Percentiles rank a stretch among this genome's conserved stretches.
Evolutionary conservation across 139 green algal genomes (phyloP).

Genomic region (Trebouxia sp.): DNA sequence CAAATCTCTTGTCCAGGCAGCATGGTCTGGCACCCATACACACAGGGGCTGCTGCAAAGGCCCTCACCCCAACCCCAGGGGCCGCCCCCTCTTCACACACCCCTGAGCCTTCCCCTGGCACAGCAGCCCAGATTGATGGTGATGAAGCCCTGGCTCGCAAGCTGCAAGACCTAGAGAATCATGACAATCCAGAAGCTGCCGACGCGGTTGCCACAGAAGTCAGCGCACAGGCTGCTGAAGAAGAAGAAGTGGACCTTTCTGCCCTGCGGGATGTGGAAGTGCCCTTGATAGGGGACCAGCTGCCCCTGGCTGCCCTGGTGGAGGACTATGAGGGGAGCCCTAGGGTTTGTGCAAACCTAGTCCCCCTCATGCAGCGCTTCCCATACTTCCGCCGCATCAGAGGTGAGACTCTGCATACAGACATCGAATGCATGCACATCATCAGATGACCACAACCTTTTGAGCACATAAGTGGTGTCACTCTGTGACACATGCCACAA

Average conservation of each 20-base stretch:
- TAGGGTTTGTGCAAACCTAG: constrained; percentile 9
- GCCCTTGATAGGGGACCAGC: constrained; percentile 8
- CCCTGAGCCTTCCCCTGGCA: not conserved
- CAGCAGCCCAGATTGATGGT: constrained; percentile 2
- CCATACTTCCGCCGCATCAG: constrained; percentile 13
- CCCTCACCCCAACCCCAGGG: not conserved
- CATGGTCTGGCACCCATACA: too few species aligned
- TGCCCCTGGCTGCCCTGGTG: constrained; percentile 18
- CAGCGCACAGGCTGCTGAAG: not conserved
- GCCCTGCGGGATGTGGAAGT: constrained; percentile 13
- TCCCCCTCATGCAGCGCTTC: constrained; percentile 19
- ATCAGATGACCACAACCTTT: too few species aligned
- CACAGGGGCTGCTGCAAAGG: too few species aligned
- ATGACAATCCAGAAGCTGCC: not conserved
- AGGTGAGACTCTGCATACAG: not conserved
- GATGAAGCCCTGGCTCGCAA: constrained; percentile 5
- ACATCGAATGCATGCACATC: not conserved
- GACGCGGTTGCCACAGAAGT: not conserved
- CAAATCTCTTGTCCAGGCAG: too few species aligned
- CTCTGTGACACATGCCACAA: too few species aligned
- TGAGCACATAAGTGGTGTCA: too few species aligned
- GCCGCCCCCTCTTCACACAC: not conserved
- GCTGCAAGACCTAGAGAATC: constrained; percentile 3
- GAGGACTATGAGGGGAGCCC: constrained; percentile 20
- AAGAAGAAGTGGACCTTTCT: not conserved